phyloP scores from a whole-genome alignment of 257 asterid species.

The Capsicum pubescens region DNA sequence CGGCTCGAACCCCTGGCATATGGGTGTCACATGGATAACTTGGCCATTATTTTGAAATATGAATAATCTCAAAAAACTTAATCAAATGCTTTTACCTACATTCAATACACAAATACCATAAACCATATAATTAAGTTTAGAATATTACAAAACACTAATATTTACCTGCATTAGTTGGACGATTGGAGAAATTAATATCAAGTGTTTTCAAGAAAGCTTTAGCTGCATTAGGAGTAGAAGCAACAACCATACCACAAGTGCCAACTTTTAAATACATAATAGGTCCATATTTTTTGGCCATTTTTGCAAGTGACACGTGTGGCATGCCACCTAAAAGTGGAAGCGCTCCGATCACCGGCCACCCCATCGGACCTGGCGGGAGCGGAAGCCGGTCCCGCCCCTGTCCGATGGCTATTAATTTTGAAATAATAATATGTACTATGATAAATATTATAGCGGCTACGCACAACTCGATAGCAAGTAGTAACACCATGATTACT shows the following conservation, averaged over 20 bases:
- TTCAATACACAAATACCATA: background rate
- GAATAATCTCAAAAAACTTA: background rate
- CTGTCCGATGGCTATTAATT: background rate
- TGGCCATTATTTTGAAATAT: background rate
- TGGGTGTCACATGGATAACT: background rate
- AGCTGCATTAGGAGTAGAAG: conserved; percentile 55
- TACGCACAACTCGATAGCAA: background rate
- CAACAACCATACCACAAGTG: conserved; percentile 49
- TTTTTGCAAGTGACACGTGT: conserved; percentile 48
- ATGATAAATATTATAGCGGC: conserved; percentile 30
- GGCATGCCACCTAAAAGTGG: conserved; percentile 58
- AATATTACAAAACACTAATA: background rate
- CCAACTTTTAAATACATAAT: conserved; percentile 55
- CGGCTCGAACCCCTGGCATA: background rate
- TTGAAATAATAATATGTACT: conserved; percentile 24
- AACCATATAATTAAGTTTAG: background rate
- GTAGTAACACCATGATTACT: background rate
- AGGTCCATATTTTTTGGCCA: conserved; percentile 58
- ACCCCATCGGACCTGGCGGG: conserved; percentile 59
- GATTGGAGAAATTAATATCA: conserved; percentile 47
- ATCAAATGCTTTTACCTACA: background rate
- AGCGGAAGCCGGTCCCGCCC: background rate
- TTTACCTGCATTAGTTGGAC: conserved; percentile 52
- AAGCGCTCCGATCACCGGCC: conserved; percentile 55
- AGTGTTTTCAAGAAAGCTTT: conserved; percentile 51